Evolutionary conservation across 345 rosid species (phyloP).

Genomic region (Acer negundo): DNA sequence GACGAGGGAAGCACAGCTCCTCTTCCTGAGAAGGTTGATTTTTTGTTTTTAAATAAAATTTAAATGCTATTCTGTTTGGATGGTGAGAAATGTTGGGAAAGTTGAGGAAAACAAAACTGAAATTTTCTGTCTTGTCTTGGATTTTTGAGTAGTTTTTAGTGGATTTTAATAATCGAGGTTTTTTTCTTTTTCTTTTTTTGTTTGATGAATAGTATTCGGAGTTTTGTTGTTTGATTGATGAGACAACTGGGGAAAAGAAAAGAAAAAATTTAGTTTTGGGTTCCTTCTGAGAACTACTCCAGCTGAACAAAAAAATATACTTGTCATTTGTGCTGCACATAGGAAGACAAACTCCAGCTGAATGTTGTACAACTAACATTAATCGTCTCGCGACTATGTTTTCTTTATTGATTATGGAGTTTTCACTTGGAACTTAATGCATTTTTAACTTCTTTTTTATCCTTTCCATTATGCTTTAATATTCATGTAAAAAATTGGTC

Average conservation of each 20-base stretch:
- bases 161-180: not conserved
- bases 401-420: not conserved
- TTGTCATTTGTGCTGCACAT: not conserved
- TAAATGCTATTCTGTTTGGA: not conserved
- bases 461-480: not conserved
- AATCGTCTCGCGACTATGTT: not conserved
- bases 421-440: too few relatives aligned
- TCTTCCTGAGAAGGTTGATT: constrained; percentile 76
- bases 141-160: too few relatives aligned
- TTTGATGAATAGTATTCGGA: not conserved
- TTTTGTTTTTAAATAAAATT: constrained; percentile 4
- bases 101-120: not conserved
- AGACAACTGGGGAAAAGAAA: not conserved
- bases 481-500: not conserved
- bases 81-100: constrained; percentile 1
- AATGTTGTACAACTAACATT: not conserved
- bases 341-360: not conserved
- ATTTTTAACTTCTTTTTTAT: not conserved
- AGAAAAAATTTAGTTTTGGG: not conserved
- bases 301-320: not conserved
- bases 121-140: too few relatives aligned
- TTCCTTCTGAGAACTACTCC: not conserved
- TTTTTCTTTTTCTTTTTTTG: not conserved
- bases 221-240: not conserved
- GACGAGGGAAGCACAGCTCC: constrained; percentile 92